Base-by-base conservation (phyloP, 768 basidiomycete genomes). In the Pulveroboletus sp. region DNA sequence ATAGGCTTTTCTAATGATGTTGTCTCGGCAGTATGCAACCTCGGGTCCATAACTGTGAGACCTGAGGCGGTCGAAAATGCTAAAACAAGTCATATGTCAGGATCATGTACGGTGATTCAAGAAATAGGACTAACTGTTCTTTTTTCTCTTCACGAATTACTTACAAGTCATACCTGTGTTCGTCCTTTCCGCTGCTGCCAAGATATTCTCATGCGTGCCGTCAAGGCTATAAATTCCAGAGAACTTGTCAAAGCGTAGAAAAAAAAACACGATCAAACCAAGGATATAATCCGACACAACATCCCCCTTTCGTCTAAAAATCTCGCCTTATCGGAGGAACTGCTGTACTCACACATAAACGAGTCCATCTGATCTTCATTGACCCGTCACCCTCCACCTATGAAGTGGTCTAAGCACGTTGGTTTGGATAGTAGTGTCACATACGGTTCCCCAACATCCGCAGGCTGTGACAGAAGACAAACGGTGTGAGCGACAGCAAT, bases 321-420 rank as follows among this genome's bases (percentile, higher is more conserved):
- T 11, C 9, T 23, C 8, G n/a, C 9, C 47, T 57, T 50, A 23
- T 55, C 24, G 3, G 17, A 26, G 16, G 56, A 40, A 31, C 11
- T 13, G 17, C 4, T 8, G 14, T 55, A 54, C 20, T 55, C 52
- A 4, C 1, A 8, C 43, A 51, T 16, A n/a, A 61, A 52, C 0
- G 37, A 46, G 6, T 42, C 20, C 32, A 54, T n/a, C 34, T 60
- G 52, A 17, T 54, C 50, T 30, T 10, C 38, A 19, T 60, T 59
- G 11, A 57, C 41, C 51, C 58, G 54, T 11, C 1, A 10, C 6
- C 26, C 42, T 3, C 30, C 12, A 7, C 19, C 50, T 60, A 16
- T 9, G 19, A 37, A 11, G 5, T 34, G 27, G 22, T 42, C n/a
- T 11, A 56, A 22, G 17, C n/a, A n/a, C 9, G 35, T 14, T 12